Base-by-base conservation (phyloP, 2,329 filamentous ascomycete genomes). In the Colletotrichum endophyticum region DNA sequence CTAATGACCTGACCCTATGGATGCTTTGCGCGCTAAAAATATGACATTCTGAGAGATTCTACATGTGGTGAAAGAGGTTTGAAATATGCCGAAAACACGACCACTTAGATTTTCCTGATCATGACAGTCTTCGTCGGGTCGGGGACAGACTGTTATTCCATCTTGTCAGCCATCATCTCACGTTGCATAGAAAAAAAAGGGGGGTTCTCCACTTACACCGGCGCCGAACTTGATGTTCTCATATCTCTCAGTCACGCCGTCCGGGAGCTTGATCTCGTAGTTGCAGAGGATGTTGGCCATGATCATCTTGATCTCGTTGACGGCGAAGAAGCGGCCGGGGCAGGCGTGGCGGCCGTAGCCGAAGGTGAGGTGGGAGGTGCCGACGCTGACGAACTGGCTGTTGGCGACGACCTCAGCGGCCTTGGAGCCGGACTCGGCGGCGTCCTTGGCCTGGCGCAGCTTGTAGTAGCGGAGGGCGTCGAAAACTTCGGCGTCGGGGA, bases 381-480 rank as follows among this genome's bases (percentile, higher is more conserved):
- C 81, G 70, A 85, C 84, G 78, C 83, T 85, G 30, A 85, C 86
- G 73, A 88, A 87, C 80, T 88, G 87, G 79, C 86, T 82, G 36
- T 80, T 75, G 27, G 77, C 77, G 15, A 76, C 75, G 25, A 77
- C 71, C 56, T 80, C 78, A 28, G 79, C 73, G n/a, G 79, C 73
- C 62, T 77, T 57, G 25, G 64, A 27, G 7, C 64, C 66, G 15
- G 67, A 70, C 13, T 62, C 49, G 62, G 75, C 75, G 32, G 36
- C n/a, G n/a, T 56, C 75, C 66, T 77, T 77, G 22, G 64, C 64
- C 72, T 86, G 81, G 13, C 86, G 85, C 71, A 87, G 79, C 56
- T 82, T 85, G 80, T 87, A 88, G 81, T 89, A 90, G 70, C 89
- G 88, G 39, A 90, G 78, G 9, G 86, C 84, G 76, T 90, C 88